phyloP scores from a whole-genome alignment of 306 rosid species.

The Gastrolobium villosum region DNA sequence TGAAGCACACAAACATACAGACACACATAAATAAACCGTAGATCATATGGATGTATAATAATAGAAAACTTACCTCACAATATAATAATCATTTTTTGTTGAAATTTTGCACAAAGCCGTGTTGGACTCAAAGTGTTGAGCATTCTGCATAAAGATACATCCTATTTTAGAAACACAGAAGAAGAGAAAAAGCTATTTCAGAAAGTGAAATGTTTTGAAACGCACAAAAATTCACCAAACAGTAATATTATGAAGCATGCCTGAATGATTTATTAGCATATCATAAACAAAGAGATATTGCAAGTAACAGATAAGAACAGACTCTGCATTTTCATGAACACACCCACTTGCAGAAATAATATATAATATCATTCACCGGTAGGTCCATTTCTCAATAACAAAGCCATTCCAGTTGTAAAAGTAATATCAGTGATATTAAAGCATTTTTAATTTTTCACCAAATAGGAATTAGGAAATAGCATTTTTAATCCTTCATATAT shows the following conservation, averaged over 20 bases:
- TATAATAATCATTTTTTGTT: constrained; percentile 73
- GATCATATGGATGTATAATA: background rate
- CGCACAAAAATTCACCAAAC: constrained; percentile 16
- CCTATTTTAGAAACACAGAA: constrained; percentile 30
- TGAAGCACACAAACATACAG: constrained; percentile 1
- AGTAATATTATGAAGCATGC: background rate
- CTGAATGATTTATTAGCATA: constrained; percentile 12
- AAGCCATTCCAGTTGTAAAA: background rate
- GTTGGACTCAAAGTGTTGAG: constrained; percentile 85
- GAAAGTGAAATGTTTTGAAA: background rate
- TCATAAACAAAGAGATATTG: constrained; percentile 26
- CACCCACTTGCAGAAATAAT: background rate
- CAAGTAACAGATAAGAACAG: background rate
- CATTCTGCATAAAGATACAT: constrained; percentile 71
- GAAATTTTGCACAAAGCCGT: constrained; percentile 85
- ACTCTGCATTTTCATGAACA: constrained; percentile 5
- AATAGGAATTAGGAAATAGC: background rate
- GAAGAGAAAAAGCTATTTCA: background rate
- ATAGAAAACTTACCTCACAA: constrained; percentile 69
- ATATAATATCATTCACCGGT: constrained; percentile 9
- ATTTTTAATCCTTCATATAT: background rate
- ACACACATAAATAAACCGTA: background rate
- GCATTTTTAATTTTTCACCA: background rate
- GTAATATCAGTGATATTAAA: background rate
- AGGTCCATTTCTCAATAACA: constrained; percentile 5